A percentile compares a stretch with the other conserved stretches of the same genome.
These are phyloP conservation scores for Talaromyces borbonicus DNA, from an alignment of 495 filamentous ascomycete genomes.

Conservation along the genomic window DNA sequence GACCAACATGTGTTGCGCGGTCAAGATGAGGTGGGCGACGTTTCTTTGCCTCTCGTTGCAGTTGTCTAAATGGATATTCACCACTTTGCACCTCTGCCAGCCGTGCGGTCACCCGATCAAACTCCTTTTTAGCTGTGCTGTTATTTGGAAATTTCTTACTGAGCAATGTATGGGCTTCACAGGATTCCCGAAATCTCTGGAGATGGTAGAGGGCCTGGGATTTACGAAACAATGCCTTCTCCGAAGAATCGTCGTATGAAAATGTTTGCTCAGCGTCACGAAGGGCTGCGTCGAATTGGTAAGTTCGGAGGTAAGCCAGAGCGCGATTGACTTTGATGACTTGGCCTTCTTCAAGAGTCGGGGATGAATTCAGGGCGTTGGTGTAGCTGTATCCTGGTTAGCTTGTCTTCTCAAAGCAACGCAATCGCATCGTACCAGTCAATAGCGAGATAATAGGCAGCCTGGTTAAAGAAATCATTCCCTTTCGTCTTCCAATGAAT, in stretches of 20 bases:
- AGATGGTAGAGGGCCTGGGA: slow-evolving; percentile 38
- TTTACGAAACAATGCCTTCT: slow-evolving; percentile 39
- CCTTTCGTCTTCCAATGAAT: slow-evolving; percentile 30
- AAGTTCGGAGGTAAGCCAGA: slow-evolving; percentile 30
- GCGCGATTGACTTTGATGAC: slow-evolving; percentile 34
- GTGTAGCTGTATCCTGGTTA: slow-evolving; percentile 17
- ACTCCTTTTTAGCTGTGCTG: no score
- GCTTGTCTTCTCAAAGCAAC: slow-evolving; percentile 4
- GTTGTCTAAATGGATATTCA: no score
- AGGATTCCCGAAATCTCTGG: slow-evolving; percentile 28
- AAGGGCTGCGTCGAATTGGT: slow-evolving; percentile 39
- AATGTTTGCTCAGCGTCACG: slow-evolving; percentile 28
- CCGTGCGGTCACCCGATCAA: no score
- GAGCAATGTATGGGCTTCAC: slow-evolving; percentile 16
- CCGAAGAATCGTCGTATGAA: slow-evolving; percentile 15
- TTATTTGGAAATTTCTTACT: slow-evolving; percentile 16
- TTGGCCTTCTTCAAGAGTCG: slow-evolving; percentile 10
- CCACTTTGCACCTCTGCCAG: no score
- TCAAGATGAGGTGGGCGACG: no score
- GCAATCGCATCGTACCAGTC: slow-evolving; percentile 14
- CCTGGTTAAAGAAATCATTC: slow-evolving; percentile 21
- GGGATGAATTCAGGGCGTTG: slow-evolving; percentile 14
- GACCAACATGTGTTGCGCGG: no score
- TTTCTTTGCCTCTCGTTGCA: no score
- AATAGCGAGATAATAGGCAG: slow-evolving; percentile 14